These are phyloP conservation scores for Chrysanthemum makinoi DNA, from an alignment of 129 eudicot genomes.

Conservation along the genomic window DNA sequence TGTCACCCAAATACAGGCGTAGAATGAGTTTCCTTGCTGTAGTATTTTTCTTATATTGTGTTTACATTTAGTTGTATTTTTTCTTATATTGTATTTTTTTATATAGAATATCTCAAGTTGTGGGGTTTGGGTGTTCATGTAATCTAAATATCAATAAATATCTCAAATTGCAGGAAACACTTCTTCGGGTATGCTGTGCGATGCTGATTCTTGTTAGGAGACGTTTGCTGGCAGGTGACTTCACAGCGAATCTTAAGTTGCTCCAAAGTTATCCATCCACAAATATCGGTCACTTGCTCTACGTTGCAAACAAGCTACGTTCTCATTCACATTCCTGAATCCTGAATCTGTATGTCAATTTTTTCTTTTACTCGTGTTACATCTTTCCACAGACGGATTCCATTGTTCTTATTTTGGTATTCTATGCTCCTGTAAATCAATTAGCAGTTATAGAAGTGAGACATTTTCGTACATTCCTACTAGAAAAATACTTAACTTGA, in stretches of 20 bases:
- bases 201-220: slow-evolving; percentile 86
- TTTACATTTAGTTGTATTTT: not conserved
- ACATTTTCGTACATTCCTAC: slow-evolving; percentile 13
- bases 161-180: slow-evolving; percentile 69
- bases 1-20: not conserved
- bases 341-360: slow-evolving; percentile 19
- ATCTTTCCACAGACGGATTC: not conserved
- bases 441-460: slow-evolving; percentile 11
- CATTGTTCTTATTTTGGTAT: slow-evolving; percentile 12
- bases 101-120: not conserved
- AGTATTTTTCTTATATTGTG: not conserved
- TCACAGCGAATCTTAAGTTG: slow-evolving; percentile 91
- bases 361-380: not conserved
- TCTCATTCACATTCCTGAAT: slow-evolving; percentile 35
- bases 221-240: slow-evolving; percentile 98
- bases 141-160: not conserved
- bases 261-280: slow-evolving; percentile 90
- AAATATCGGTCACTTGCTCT: slow-evolving; percentile 83
- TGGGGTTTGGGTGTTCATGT: not conserved
- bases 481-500: slow-evolving; percentile 1
- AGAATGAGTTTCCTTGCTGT: not conserved
- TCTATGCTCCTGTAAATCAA: slow-evolving; percentile 36
- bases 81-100: not conserved
- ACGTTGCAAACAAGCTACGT: slow-evolving; percentile 88
- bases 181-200: slow-evolving; percentile 92